phyloP scores from a whole-genome alignment of 2,329 filamentous ascomycete species.

The Neofusicoccum cordaticola region DNA sequence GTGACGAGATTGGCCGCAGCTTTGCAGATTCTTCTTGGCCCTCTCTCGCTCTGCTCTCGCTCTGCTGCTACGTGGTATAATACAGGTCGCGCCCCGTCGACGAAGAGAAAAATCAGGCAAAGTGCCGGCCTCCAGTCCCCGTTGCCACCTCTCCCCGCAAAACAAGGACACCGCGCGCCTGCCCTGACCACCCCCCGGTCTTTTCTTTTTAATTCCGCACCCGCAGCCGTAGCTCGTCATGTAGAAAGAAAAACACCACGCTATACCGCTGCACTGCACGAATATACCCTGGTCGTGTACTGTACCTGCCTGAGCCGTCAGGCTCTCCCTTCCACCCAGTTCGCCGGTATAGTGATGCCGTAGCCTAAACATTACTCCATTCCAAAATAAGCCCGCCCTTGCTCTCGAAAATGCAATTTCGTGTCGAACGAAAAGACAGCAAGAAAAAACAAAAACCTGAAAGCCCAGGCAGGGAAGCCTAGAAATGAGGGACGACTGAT shows the following conservation, averaged over 20 bases:
- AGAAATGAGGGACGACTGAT: neutral
- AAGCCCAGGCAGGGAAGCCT: neutral
- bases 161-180: neutral
- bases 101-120: constrained; percentile 2
- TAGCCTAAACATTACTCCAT: constrained; percentile 13
- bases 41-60: neutral
- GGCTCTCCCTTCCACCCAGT: neutral
- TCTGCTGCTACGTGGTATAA: neutral
- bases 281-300: neutral
- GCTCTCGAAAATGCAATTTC: constrained; percentile 11
- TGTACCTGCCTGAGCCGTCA: neutral
- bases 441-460: neutral
- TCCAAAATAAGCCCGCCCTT: constrained; percentile 10
- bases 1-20: neutral
- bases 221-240: constrained; percentile 1
- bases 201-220: neutral
- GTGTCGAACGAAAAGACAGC: neutral
- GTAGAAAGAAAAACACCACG: neutral
- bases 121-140: neutral
- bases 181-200: neutral
- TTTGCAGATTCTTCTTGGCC: neutral
- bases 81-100: neutral
- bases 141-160: constrained; percentile 3
- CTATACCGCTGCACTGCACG: neutral
- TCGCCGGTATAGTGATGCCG: constrained; percentile 2